These are phyloP conservation scores for Suhomyces bokatorum DNA, from an alignment of 1,139 yeast species.

Conservation along the genomic window DNA sequence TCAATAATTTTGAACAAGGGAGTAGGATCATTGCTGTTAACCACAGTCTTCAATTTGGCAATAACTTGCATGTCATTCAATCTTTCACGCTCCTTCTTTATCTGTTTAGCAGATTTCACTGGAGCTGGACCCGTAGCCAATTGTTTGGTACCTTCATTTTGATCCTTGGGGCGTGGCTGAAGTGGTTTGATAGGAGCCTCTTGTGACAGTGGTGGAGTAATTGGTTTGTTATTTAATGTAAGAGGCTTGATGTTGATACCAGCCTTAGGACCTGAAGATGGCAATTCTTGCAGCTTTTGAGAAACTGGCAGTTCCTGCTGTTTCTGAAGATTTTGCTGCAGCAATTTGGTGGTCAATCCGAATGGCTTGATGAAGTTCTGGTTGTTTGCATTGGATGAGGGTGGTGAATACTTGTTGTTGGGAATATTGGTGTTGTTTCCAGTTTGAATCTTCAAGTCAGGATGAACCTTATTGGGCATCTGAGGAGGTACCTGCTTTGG, in stretches of 20 bases:
- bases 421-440: conserved; percentile 12
- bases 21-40: conserved; percentile 79
- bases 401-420: conserved; percentile 18
- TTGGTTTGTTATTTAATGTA: conserved; percentile 2
- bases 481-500: conserved; percentile 39
- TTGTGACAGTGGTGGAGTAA: conserved; percentile 4
- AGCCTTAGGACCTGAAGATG: conserved; percentile 7
- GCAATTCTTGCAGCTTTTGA: conserved; percentile 5
- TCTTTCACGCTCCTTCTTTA: conserved; percentile 64
- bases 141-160: conserved; percentile 7
- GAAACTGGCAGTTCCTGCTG: conserved; percentile 5
- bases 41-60: conserved; percentile 81
- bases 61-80: conserved; percentile 85
- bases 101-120: conserved; percentile 43
- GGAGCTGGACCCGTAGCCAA: conserved; percentile 19
- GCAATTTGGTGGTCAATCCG: conserved; percentile 14
- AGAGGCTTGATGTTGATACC: conserved; percentile 14
- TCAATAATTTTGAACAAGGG: conserved; percentile 83
- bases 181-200: conserved; percentile 24
- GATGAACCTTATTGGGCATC: conserved; percentile 34
- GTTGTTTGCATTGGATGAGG: conserved; percentile 7
- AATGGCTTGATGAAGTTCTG: conserved; percentile 18
- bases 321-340: conserved; percentile 10
- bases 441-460: conserved; percentile 34
- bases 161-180: conserved; percentile 20